Base-by-base conservation (phyloP, 352 stramenopile species). In the Phytopythium vexans region DNA sequence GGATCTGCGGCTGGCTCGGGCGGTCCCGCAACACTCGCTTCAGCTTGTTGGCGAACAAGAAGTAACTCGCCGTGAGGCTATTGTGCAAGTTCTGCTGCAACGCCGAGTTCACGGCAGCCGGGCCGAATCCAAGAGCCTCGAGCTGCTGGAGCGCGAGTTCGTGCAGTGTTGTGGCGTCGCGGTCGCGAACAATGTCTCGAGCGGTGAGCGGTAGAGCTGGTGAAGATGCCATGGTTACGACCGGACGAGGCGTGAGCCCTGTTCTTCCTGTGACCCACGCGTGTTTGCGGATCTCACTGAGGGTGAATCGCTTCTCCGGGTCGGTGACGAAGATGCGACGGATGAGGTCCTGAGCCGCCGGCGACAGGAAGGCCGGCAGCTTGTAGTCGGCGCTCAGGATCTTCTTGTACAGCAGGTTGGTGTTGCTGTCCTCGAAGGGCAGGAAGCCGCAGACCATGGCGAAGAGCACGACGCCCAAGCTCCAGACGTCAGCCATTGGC, bases 341-440 rank as follows among this genome's bases (percentile, higher is more conserved):
- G 33, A 97, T 93, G 9, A 97, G 58, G 33, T 96, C 86, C 49
- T 88, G 80, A 8, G 81, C 79, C 39, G 70, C 65, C 61, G 86
- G 61, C 6, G 83, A 94, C 0, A 97, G 56, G 52, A 82, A 92
- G 4, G 80, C 80, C 36, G 89, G 89, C 49, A 83, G 56, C 49
- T 78, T 84, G 74, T 96, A 97, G 42, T 93, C 76, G 21, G 83
- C 87, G 42, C 68, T 83, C 11, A 96, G 64, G 59, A 97, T 97
- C 45, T 98, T 97, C 61, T 96, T 94, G 84, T 97, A 98, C 1
- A 98, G 72, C 37, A 88, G 47, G 16, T 81, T 84, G 1, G 88
- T 98, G 68, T 97, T 97, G 60, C 77, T 81, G 59, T 98, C 85
- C 45, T 98, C 92, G 54, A 97, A 98, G 8, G 92, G 92, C 51